A percentile compares a stretch with the other conserved stretches of the same genome.
phyloP scores from a whole-genome alignment of 257 asterid genomes.

The Marsdenia floribunda region DNA sequence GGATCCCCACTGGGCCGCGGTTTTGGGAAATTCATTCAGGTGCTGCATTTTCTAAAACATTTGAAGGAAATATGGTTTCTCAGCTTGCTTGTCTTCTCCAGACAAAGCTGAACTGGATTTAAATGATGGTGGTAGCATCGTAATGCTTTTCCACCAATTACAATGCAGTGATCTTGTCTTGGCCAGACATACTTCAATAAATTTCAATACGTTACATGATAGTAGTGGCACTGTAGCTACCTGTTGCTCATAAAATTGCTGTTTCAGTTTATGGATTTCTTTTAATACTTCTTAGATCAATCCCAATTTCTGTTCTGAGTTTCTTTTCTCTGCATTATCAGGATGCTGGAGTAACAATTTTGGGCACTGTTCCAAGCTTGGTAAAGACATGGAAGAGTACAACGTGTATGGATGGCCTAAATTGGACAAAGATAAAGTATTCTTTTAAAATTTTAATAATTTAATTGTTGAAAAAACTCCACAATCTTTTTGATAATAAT shows the following conservation, averaged over 20 bases:
- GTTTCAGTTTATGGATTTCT: not conserved
- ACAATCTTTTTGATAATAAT: not conserved
- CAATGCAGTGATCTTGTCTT: not conserved
- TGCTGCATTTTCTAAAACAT: conserved; percentile 13
- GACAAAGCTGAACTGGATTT: not conserved
- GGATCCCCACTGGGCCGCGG: conserved; percentile 85
- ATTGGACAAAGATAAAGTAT: conserved; percentile 87
- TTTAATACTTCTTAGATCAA: not conserved
- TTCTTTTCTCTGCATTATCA: conserved; percentile 14
- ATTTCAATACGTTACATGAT: not conserved
- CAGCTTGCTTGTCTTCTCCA: not conserved
- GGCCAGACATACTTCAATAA: no score
- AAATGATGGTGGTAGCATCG: not conserved
- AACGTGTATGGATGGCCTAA: conserved; percentile 69
- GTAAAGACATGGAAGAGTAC: conserved; percentile 94
- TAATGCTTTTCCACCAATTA: not conserved
- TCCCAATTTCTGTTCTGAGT: no score
- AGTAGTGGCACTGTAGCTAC: not conserved
- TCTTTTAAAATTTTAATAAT: not conserved
- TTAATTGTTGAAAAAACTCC: not conserved
- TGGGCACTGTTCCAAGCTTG: conserved; percentile 96
- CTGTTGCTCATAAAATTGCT: not conserved
- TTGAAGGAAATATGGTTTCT: conserved; percentile 6
- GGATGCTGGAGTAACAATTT: conserved; percentile 82
- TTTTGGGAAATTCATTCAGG: conserved; percentile 92